Evolutionary conservation across 257 asterid species (phyloP), one percentile per base, ranked within the genome.

Genomic region (Solanum virginianum): DNA sequence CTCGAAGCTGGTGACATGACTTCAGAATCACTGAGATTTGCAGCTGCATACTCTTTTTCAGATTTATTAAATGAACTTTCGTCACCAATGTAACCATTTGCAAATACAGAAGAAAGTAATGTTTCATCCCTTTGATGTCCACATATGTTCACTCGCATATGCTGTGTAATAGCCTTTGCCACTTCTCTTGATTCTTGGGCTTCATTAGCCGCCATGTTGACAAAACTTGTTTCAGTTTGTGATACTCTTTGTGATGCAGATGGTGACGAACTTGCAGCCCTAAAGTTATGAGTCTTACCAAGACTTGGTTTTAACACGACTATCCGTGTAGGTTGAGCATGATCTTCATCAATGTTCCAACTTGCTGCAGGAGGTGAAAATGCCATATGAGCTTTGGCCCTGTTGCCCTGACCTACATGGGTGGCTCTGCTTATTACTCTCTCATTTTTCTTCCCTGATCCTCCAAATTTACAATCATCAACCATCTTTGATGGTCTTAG

Each of bases 231-330:
- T 79, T 89, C 93, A 22, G 89, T 87, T 4, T 87, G 91, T 74
- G 89, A 75, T 80, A 83, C 56, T 66, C 91, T 86, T 53, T 91
- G 92, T 59, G 97, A 93, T 84, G 88, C 86, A 57, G 88, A 87
- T 45, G 87, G 92, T 39, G 94, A 92, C 57, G 94, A 92, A 71
- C 79, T 90, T 80, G 82, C 86, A 59, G 91, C 92, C 90, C 87
- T 90, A 41, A 86, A 87, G 79, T 91, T 90, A 47, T 80, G 91
- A 85, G 89, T 85, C 84, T 87, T 97, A 43, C 91, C 93, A 72
- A 90, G 87, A 91, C 95, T 92, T 79, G 99, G 98, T 85, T 97
- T 97, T 80, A 97, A 93, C 86, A 97, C 98, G 49, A 97, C 98
- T 85, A 97, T 97, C 77, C 98, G 94, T n/a, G 98, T 95, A 41